These are phyloP conservation scores for Beauveria varroae DNA, from an alignment of 2,329 filamentous ascomycete species.

Conservation along the genomic window DNA sequence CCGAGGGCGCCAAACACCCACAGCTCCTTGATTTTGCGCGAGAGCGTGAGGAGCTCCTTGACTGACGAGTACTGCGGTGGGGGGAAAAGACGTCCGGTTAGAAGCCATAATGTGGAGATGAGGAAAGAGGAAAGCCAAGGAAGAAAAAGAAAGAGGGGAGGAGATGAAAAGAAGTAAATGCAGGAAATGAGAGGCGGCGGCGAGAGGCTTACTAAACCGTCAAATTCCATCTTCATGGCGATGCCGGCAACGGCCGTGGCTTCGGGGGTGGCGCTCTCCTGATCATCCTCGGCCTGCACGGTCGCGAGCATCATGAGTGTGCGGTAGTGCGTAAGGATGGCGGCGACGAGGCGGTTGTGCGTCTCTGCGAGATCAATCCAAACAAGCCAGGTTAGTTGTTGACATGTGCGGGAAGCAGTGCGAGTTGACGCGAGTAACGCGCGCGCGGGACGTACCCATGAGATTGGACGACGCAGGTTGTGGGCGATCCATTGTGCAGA, in stretches of 20 bases:
- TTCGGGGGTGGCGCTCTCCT: conserved; percentile 31
- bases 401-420: not conserved
- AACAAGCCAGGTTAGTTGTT: too few species aligned
- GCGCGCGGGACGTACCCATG: conserved; percentile 22
- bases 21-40: conserved; percentile 37
- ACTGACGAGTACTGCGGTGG: conserved; percentile 31
- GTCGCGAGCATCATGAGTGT: conserved; percentile 37
- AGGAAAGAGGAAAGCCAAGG: not conserved
- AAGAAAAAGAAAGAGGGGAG: not conserved
- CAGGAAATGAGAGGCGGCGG: too few species aligned
- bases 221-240: conserved; percentile 38
- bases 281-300: conserved; percentile 32
- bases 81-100: rapidly evolving
- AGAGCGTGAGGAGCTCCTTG: conserved; percentile 37
- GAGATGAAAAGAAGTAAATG: not conserved
- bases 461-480: conserved; percentile 27
- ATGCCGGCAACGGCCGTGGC: conserved; percentile 35
- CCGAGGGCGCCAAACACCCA: conserved; percentile 38
- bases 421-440: not conserved
- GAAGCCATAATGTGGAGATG: not conserved
- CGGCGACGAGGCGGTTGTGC: conserved; percentile 37
- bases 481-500: conserved; percentile 25
- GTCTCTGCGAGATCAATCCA: conserved; percentile 24
- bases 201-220: conserved; percentile 27
- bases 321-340: conserved; percentile 36